Conservation (phyloP, 2,329 filamentous ascomycete genomes). For the Penicillium decumbens region DNA sequence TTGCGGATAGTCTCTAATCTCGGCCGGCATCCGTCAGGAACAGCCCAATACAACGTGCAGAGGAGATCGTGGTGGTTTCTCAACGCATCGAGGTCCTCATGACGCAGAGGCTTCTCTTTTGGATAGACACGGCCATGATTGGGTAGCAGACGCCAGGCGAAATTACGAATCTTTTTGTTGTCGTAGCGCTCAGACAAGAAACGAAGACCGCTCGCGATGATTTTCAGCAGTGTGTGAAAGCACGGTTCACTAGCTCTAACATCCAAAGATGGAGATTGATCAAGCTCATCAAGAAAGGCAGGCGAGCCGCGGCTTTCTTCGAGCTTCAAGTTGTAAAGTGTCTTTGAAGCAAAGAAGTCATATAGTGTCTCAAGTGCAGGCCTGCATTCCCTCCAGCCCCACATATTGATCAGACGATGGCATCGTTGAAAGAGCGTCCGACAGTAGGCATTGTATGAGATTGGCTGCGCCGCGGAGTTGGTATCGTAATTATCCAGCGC, state of each 20-base stretch:
- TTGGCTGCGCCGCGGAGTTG: constrained; percentile 37
- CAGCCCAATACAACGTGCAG: constrained; percentile 56
- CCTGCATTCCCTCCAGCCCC: constrained; percentile 57
- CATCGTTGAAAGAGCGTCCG: constrained; percentile 51
- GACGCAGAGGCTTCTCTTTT: constrained; percentile 52
- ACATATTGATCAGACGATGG: constrained; percentile 49
- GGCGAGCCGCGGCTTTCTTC: constrained; percentile 53
- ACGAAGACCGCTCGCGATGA: constrained; percentile 48
- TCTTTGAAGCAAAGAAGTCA: constrained; percentile 56
- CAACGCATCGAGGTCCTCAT: constrained; percentile 53
- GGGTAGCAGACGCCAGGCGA: constrained; percentile 55
- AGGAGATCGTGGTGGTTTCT: constrained; percentile 60
- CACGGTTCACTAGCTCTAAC: constrained; percentile 48
- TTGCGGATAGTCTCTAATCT: constrained; percentile 49
- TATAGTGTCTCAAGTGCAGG: constrained; percentile 51
- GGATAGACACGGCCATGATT: constrained; percentile 58
- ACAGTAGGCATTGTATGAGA: constrained; percentile 54
- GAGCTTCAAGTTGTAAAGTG: constrained; percentile 48
- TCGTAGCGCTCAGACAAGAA: constrained; percentile 46
- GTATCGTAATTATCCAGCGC: constrained; percentile 47
- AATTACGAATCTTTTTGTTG: constrained; percentile 53
- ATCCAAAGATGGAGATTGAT: constrained; percentile 42
- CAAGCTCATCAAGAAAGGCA: constrained; percentile 50
- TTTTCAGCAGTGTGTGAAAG: constrained; percentile 58
- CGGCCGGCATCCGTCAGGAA: constrained; percentile 52